Percentiles rank a stretch among this genome's conserved stretches.
phyloP scores from a whole-genome alignment of 106 monocot species.

The Acorus calamus region DNA sequence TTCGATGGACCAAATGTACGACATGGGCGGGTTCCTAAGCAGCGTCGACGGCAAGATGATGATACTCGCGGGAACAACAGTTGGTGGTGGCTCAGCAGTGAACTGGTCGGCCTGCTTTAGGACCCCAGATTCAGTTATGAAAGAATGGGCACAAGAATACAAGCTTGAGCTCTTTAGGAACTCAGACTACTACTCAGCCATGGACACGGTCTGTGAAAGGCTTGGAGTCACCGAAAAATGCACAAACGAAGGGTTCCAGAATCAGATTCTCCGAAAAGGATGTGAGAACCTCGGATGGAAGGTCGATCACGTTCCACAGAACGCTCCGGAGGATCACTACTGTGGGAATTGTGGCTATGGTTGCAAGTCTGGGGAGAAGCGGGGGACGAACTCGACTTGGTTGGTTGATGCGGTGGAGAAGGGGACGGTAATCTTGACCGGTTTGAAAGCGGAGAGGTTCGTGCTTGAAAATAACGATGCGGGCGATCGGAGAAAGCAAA shows the following conservation, averaged over 20 bases:
- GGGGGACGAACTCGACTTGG: constrained; percentile 71
- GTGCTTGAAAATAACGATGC: constrained; percentile 22
- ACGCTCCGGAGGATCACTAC: constrained; percentile 51
- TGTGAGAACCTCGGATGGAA: constrained; percentile 63
- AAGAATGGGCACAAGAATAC: constrained; percentile 54
- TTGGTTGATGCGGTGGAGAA: constrained; percentile 54
- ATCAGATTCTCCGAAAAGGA: constrained; percentile 66
- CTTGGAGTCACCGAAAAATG: constrained; percentile 60
- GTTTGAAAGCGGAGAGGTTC: constrained; percentile 70
- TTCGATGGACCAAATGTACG: constrained; percentile 46
- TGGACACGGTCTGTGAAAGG: constrained; percentile 66
- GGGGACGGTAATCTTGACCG: constrained; percentile 59
- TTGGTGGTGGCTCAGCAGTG: constrained; percentile 69
- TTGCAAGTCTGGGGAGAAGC: constrained; percentile 49
- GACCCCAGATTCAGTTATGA: constrained; percentile 41
- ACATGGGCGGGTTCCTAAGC: constrained; percentile 34
- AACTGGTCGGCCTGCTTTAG: constrained; percentile 68
- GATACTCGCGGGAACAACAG: constrained; percentile 50
- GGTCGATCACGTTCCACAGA: constrained; percentile 47
- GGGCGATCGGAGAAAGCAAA: constrained; percentile 22
- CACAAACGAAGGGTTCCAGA: constrained; percentile 64
- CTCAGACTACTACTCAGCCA: constrained; percentile 42
- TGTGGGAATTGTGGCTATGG: constrained; percentile 71
- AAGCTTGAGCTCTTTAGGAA: constrained; percentile 33
- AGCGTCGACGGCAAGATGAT: constrained; percentile 33